Base-by-base conservation (phyloP, 2,329 filamentous ascomycete genomes). In the Aspergillus chevalieri region DNA sequence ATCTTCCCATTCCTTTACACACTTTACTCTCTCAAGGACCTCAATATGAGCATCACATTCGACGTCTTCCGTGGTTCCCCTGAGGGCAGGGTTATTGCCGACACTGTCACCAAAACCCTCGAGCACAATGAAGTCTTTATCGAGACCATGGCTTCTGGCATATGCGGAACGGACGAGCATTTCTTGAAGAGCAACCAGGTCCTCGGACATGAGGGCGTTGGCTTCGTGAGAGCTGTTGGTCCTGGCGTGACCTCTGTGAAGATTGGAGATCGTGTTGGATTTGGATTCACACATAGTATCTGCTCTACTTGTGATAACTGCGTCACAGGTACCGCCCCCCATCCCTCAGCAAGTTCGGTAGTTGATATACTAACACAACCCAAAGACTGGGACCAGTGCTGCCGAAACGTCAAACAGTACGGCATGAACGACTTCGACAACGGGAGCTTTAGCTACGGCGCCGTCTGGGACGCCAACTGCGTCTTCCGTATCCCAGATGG, bases 131-230 rank as follows among this genome's bases (percentile, higher is more conserved):
- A 57, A 4, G 57, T 57, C 10, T 56, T 60, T 33, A 46, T 61
- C 17, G 50, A 54, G 36, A 57, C 54, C 34, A 60, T 57, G 2
- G 55, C 59, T 36, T 53, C 57, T 3, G 57, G 60, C 30, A 47
- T 62, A 43, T 62, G 58, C 45, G 57, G 58, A 12, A 60, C 58
- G 1, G 60, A 62, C 39, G 50, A 54, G 46, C 57, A 57, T 44
- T 62, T 49, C 46, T 46, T 46, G 43, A 44, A 51, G 22, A 43
- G 48, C 6, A 49, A 58, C 38, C 58, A 61, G 36, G 62, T 52
- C 1, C 70, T 81, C 33, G 78, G 78, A 36, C 78, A 81, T 63
- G 78, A 81, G 58, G 78, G 78, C 46, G 72, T 74, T 36, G 78
- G 78, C 43, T 58, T 77, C 7, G 71, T 81, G 41, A 69, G 76